These are phyloP conservation scores for Peronospora belbahrii DNA, from an alignment of 352 stramenopile species.

Conservation along the genomic window DNA sequence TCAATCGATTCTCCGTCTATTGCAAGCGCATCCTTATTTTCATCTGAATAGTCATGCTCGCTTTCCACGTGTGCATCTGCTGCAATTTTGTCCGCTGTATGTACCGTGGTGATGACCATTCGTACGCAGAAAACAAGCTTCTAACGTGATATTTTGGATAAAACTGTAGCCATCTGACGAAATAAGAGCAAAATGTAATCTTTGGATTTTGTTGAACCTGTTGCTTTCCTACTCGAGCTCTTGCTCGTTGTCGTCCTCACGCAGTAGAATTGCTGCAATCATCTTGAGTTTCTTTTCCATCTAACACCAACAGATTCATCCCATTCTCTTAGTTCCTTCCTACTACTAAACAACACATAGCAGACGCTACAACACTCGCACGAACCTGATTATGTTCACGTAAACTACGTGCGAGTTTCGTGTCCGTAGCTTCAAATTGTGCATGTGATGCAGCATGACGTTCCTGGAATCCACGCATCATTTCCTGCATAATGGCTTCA, in stretches of 20 bases:
- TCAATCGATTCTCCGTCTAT: background rate
- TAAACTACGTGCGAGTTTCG: constrained; percentile 21
- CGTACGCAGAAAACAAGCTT: background rate
- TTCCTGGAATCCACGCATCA: constrained; percentile 31
- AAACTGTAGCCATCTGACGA: background rate
- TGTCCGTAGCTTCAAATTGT: constrained; percentile 28
- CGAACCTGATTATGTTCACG: constrained; percentile 30
- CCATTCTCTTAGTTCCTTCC: background rate
- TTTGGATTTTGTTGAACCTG: constrained; percentile 11
- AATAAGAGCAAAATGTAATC: constrained; percentile 4
- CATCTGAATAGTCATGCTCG: background rate
- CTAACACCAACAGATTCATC: constrained; percentile 18
- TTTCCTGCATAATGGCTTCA: constrained; percentile 35
- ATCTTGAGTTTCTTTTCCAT: constrained; percentile 52
- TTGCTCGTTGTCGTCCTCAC: constrained; percentile 25
- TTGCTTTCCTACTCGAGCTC: constrained; percentile 9
- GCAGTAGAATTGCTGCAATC: constrained; percentile 38
- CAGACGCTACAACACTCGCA: background rate
- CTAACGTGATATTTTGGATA: constrained; percentile 8
- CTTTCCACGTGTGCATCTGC: background rate
- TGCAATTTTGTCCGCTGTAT: background rate
- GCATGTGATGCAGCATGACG: constrained; percentile 27
- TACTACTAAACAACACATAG: too few relatives aligned
- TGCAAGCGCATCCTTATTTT: background rate
- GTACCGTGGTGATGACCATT: constrained; percentile 4